These are phyloP conservation scores for Vitis riparia DNA, from an alignment of 164 flowering plant species.

Conservation along the genomic window DNA sequence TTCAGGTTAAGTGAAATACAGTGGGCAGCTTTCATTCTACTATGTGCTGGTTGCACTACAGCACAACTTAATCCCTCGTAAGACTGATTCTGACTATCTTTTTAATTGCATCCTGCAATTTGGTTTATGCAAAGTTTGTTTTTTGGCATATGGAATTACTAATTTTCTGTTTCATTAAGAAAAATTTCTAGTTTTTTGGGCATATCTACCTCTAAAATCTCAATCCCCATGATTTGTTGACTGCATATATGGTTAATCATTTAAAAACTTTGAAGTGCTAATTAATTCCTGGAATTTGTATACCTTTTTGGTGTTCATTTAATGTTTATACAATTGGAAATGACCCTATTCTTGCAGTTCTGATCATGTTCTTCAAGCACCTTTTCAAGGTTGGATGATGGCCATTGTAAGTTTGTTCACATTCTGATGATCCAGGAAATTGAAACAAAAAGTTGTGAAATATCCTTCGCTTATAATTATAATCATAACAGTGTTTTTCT, in stretches of 20 bases:
- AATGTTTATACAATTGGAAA: conserved; percentile 1
- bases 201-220: not conserved
- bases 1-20: conserved; percentile 92
- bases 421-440: conserved; percentile 7
- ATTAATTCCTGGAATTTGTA: not conserved
- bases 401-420: conserved; percentile 75
- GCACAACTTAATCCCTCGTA: conserved; percentile 91
- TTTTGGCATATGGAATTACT: not conserved
- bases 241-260: not conserved
- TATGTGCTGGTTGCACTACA: conserved; percentile 95
- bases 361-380: conserved; percentile 92
- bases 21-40: conserved; percentile 93
- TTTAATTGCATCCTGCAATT: not conserved
- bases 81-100: conserved; percentile 19
- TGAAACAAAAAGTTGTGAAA: not conserved
- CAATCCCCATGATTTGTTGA: not conserved
- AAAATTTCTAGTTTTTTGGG: not conserved
- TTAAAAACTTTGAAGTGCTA: not conserved
- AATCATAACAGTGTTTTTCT: not conserved
- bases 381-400: conserved; percentile 93
- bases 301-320: not conserved
- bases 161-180: too few species aligned
- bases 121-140: not conserved
- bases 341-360: conserved; percentile 57
- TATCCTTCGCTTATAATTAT: not conserved